Conservation (phyloP, 2,329 filamentous ascomycete genomes). For the Colletotrichum brevisporum region DNA sequence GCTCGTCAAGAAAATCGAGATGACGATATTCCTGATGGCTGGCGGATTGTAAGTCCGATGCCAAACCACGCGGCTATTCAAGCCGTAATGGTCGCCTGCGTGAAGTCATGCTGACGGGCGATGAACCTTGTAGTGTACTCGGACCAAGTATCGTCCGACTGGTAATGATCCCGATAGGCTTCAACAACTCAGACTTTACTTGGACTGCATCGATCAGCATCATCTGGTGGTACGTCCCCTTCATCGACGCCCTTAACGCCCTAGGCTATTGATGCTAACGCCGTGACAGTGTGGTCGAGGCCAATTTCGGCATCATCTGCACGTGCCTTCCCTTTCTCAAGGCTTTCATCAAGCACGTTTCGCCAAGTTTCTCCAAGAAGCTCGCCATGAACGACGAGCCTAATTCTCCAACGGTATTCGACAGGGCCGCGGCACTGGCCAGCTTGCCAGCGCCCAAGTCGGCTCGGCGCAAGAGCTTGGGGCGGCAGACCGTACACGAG, state of each 20-base stretch:
- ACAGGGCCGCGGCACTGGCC: conserved; percentile 29
- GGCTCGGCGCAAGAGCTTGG: conserved; percentile 18
- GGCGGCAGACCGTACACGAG: conserved; percentile 14
- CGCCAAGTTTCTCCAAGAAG: conserved; percentile 1
- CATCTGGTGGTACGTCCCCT: conserved; percentile 34
- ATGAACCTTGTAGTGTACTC: conserved; percentile 21
- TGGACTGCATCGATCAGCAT: conserved; percentile 39
- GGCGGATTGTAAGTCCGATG: conserved; percentile 33
- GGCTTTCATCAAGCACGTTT: conserved; percentile 24
- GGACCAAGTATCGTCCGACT: conserved; percentile 37
- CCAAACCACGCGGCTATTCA: too few relatives aligned
- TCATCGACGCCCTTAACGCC: neutral
- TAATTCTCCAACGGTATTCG: conserved; percentile 25
- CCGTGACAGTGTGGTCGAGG: conserved; percentile 27
- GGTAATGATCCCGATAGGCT: conserved; percentile 36
- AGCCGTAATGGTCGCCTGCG: neutral
- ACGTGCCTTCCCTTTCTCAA: conserved; percentile 39
- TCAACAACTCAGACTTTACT: conserved; percentile 32
- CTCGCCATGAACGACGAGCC: conserved; percentile 10
- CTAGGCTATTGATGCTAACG: neutral
- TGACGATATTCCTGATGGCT: conserved; percentile 38
- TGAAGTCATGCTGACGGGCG: neutral
- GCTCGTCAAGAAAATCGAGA: conserved; percentile 37
- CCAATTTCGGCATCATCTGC: conserved; percentile 39
- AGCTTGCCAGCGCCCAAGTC: conserved; percentile 19